phyloP scores from a whole-genome alignment of 129 eudicot genomes.

The Tanacetum coccineum region DNA sequence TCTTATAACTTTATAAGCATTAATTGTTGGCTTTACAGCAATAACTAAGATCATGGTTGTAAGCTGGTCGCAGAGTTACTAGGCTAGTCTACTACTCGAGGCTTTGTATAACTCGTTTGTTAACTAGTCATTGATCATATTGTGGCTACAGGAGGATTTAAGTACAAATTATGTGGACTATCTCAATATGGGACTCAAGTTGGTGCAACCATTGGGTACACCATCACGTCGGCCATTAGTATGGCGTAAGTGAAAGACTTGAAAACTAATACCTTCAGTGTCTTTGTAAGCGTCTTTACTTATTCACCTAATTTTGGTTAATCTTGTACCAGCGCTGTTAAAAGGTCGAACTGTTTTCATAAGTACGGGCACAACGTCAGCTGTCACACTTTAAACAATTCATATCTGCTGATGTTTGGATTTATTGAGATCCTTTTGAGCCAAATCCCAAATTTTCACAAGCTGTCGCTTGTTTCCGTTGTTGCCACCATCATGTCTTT shows the following conservation, averaged over 20 bases:
- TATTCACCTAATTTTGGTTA: conserved; percentile 7
- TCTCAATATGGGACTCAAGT: conserved; percentile 68
- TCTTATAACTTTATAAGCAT: too few relatives aligned
- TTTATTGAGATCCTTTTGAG: conserved; percentile 50
- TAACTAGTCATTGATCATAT: conserved; percentile 5
- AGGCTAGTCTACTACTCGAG: neutral
- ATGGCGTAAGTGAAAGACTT: conserved; percentile 56
- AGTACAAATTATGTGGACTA: conserved; percentile 64
- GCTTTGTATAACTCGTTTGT: neutral
- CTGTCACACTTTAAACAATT: conserved; percentile 42
- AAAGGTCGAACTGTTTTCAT: conserved; percentile 71
- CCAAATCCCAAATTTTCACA: conserved; percentile 75
- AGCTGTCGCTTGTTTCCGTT: conserved; percentile 69
- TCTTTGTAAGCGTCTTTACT: neutral
- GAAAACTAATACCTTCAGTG: neutral
- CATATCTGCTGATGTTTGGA: conserved; percentile 49
- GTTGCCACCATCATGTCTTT: conserved; percentile 84
- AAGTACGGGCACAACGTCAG: conserved; percentile 37
- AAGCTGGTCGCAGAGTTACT: too few relatives aligned
- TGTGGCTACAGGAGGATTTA: conserved; percentile 53
- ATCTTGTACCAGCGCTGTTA: conserved; percentile 46
- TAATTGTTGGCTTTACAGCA: too few relatives aligned
- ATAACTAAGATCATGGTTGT: too few relatives aligned
- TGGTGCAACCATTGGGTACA: conserved; percentile 74
- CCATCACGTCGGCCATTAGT: conserved; percentile 76